A percentile compares a stretch with the other conserved stretches of the same genome.
Evolutionary conservation across 1,139 yeast species (phyloP).

Genomic region (Arxiozyma slooffiae): DNA sequence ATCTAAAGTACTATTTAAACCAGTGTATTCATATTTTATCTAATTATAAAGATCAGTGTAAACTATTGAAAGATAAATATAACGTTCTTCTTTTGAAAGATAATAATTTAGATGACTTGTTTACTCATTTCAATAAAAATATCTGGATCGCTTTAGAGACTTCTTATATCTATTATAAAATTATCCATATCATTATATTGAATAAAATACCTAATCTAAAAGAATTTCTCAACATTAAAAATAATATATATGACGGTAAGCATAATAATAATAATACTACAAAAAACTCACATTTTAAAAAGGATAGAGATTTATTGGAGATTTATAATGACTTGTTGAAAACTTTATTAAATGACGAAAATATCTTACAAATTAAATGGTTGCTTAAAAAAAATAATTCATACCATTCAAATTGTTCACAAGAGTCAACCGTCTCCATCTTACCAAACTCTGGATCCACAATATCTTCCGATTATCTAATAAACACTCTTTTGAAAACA

Average conservation of each 20-base stretch:
- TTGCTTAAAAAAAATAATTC: slow-evolving; percentile 16
- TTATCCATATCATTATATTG: slow-evolving; percentile 24
- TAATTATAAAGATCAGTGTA: slow-evolving; percentile 25
- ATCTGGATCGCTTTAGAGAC: slow-evolving; percentile 14
- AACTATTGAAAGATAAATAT: slow-evolving; percentile 13
- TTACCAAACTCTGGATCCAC: slow-evolving; percentile 6
- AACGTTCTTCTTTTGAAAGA: slow-evolving; percentile 1
- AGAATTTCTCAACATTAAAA: slow-evolving; percentile 19
- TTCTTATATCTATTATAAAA: slow-evolving; percentile 30
- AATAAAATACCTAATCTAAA: slow-evolving; percentile 21
- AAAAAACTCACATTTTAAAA: slow-evolving; percentile 3
- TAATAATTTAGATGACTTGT: background rate
- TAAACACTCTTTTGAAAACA: slow-evolving; percentile 18
- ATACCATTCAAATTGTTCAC: background rate
- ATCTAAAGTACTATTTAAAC: slow-evolving; percentile 21
- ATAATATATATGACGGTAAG: slow-evolving; percentile 1
- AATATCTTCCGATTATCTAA: slow-evolving; percentile 17
- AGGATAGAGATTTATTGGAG: slow-evolving; percentile 22
- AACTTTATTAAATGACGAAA: slow-evolving; percentile 22
- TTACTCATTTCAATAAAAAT: background rate
- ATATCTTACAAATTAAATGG: slow-evolving; percentile 20
- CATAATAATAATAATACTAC: slow-evolving; percentile 5
- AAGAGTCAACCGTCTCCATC: background rate
- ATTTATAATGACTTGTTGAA: slow-evolving; percentile 27
- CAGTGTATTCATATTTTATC: slow-evolving; percentile 27